Evolutionary conservation across 768 basidiomycete species (phyloP).

Genomic region (Hebeloma cylindrosporum): DNA sequence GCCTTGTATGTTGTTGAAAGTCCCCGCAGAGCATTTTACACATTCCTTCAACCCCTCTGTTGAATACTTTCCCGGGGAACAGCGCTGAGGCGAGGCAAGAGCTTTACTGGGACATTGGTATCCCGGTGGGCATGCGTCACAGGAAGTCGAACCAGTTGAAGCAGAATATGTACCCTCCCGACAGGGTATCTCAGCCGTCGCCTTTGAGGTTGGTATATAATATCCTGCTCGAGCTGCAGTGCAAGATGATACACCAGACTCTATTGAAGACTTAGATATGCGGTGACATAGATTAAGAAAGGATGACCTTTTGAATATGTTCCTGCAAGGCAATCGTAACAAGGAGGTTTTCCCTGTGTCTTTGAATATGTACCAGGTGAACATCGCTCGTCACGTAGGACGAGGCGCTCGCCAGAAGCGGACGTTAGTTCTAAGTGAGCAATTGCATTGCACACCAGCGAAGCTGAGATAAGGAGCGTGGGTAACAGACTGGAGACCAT

Average conservation of each 20-base stretch:
- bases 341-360: slow-evolving; percentile 17
- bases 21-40: slow-evolving; percentile 22
- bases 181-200: slow-evolving; percentile 19
- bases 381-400: slow-evolving; percentile 14
- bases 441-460: too few species aligned
- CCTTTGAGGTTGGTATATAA: slow-evolving; percentile 17
- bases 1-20: slow-evolving; percentile 26
- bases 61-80: slow-evolving; percentile 28
- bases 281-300: neutral
- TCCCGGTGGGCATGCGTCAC: slow-evolving; percentile 20
- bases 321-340: slow-evolving; percentile 20
- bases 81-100: slow-evolving; percentile 21
- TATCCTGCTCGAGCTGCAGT: slow-evolving; percentile 22
- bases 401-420: too few species aligned
- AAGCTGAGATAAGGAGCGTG: too few species aligned
- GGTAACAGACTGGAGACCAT: too few species aligned
- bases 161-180: slow-evolving; percentile 6
- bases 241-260: slow-evolving; percentile 15
- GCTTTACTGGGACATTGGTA: slow-evolving; percentile 22
- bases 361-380: slow-evolving; percentile 21
- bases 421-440: too few species aligned
- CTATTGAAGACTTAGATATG: slow-evolving; percentile 5
- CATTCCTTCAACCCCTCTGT: slow-evolving; percentile 22
- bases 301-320: slow-evolving; percentile 19
- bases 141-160: slow-evolving; percentile 7